phyloP scores from a whole-genome alignment of 2,329 filamentous ascomycete species.

The Lecanicillium sp. region DNA sequence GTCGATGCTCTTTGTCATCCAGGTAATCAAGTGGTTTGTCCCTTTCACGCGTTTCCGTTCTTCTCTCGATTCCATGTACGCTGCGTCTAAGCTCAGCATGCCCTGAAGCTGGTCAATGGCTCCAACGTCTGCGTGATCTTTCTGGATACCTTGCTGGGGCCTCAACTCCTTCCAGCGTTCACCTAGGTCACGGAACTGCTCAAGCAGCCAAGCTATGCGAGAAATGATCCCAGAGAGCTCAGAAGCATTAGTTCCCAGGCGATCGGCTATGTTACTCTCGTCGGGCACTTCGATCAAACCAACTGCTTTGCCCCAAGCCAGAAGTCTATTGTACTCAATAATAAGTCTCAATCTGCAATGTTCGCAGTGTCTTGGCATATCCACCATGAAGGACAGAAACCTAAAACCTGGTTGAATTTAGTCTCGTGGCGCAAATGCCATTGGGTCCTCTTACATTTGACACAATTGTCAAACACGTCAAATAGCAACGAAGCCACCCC shows the following conservation, averaged over 20 bases:
- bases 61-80: neutral
- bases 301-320: slow-evolving; percentile 1
- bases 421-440: neutral
- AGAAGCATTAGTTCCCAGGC: neutral
- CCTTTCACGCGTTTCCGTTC: neutral
- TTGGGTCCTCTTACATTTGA: neutral
- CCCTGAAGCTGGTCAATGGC: neutral
- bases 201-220: neutral
- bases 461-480: slow-evolving; percentile 1
- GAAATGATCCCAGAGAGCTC: neutral
- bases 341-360: neutral
- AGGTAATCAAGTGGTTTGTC: neutral
- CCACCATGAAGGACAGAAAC: slow-evolving; percentile 2
- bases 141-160: neutral
- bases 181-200: neutral
- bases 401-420: neutral
- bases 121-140: neutral
- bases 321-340: slow-evolving; percentile 1
- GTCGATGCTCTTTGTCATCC: neutral
- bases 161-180: neutral
- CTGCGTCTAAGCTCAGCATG: slow-evolving; percentile 1
- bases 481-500: neutral
- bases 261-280: neutral
- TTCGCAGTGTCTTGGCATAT: slow-evolving; percentile 1
- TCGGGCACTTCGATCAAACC: neutral